Base-by-base conservation (phyloP, 2,329 filamentous ascomycete genomes). In the Alternaria angustiovoidea region DNA sequence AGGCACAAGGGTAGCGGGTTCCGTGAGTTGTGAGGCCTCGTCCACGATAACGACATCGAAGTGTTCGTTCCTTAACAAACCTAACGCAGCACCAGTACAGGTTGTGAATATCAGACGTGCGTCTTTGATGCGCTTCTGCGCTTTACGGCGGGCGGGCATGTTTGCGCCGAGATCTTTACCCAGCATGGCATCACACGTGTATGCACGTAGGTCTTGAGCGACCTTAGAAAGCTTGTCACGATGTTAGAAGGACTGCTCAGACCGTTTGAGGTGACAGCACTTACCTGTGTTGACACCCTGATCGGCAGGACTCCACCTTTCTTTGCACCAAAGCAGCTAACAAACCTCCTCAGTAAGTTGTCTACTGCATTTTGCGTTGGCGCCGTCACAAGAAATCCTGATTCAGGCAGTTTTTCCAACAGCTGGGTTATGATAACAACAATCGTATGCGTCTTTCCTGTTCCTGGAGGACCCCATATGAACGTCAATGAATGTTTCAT, bases 321-420 rank as follows among this genome's bases (percentile, higher is more conserved):
- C 38, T 57, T 44, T 22, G 43, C 39, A 14, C 44, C 56, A 12
- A n/a, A 38, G 20, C 61, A 51, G 11, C 14, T 54, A n/a, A 69
- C 55, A 56, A 68, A 67, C 51, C 63, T 66, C 53, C 64, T 64
- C 71, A 83, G 72, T 4, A 82, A 72, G 41, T 83, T 83, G 44
- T 83, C 80, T 0, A 83, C 80, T 9, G 81, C 80, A 55, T 81
- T 82, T 58, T 83, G 81, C 0, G 80, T 82, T 12, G 81, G 81
- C 0, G 81, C 81, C 7, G 79, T 77, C 6, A 83, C 74, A 0
- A 82, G 66, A 26, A 82, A 69, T 1, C 62, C 66, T 6, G 62
- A 62, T n/a, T 62, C 47, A 1, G 64, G 57, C 7, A 75, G 57
- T 18, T 57, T 53, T 7, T 54, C 54, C 22, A 78, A 70, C n/a